These are phyloP conservation scores for Mycena venus DNA, from an alignment of 768 basidiomycete species.

Conservation along the genomic window DNA sequence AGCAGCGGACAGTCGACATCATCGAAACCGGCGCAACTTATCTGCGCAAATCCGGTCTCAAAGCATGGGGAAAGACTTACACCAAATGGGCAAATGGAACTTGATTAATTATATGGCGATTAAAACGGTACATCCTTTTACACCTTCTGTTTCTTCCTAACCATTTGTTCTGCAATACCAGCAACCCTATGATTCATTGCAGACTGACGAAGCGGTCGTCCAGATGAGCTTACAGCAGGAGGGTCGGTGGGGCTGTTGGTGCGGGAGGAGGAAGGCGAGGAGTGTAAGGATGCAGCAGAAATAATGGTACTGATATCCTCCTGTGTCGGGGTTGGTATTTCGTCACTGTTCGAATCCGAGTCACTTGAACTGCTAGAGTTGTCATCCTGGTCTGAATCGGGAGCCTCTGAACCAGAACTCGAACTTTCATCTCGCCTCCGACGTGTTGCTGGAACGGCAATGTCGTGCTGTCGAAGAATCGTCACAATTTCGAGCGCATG, in stretches of 20 bases:
- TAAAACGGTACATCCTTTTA: not conserved
- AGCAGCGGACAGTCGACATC: not conserved
- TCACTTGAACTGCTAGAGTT: not conserved
- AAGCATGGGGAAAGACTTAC: too few relatives aligned
- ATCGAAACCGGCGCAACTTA: not conserved
- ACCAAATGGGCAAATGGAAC: not conserved
- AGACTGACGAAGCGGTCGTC: too few relatives aligned
- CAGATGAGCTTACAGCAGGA: too few relatives aligned
- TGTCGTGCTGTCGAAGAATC: not conserved
- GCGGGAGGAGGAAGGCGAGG: not conserved
- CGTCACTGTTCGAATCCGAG: not conserved
- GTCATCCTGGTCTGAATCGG: not conserved
- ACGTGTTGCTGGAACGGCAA: too few relatives aligned
- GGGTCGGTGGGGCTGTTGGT: not conserved
- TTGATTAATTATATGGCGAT: not conserved
- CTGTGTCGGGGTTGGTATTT: not conserved
- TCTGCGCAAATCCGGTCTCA: not conserved
- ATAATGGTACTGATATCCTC: not conserved
- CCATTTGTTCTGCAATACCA: not conserved
- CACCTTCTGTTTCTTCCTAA: not conserved
- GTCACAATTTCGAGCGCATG: not conserved
- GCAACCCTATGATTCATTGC: too few relatives aligned
- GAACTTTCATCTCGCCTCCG: not conserved
- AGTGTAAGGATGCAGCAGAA: not conserved
- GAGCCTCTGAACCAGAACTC: not conserved